Conservation (phyloP, 805 yeast species). For the Cyberlindnera euphorbiiphila region DNA sequence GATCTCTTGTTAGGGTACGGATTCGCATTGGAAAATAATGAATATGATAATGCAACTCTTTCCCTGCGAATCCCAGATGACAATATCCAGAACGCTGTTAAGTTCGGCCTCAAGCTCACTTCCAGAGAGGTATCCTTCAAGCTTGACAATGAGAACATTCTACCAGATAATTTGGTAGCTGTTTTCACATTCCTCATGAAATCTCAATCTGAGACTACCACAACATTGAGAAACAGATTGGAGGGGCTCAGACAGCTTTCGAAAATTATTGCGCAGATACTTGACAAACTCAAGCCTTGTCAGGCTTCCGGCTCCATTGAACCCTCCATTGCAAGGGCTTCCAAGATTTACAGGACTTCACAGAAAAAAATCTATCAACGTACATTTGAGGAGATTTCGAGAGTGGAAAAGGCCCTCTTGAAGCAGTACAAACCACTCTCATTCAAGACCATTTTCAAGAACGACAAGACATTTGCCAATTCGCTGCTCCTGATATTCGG, state of each 20-base stretch:
- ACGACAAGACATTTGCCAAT: conserved; percentile 49
- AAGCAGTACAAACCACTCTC: conserved; percentile 44
- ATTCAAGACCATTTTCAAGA: conserved; percentile 54
- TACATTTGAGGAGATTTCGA: conserved; percentile 43
- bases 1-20: conserved; percentile 82
- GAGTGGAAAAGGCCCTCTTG: conserved; percentile 43
- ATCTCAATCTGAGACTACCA: conserved; percentile 41
- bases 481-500: conserved; percentile 57
- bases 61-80: conserved; percentile 47
- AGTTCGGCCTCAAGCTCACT: conserved; percentile 38
- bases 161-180: conserved; percentile 45
- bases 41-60: conserved; percentile 55
- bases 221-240: conserved; percentile 51
- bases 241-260: conserved; percentile 58
- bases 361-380: conserved; percentile 46
- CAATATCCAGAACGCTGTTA: conserved; percentile 30
- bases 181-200: conserved; percentile 54
- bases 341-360: conserved; percentile 43
- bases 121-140: conserved; percentile 39
- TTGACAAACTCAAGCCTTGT: conserved; percentile 34
- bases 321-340: conserved; percentile 27
- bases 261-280: conserved; percentile 48
- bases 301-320: conserved; percentile 23
- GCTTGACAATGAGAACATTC: conserved; percentile 30
- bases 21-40: conserved; percentile 56